Evolutionary conservation across 2,329 filamentous ascomycete species (phyloP).

Genomic region (Neopestalotiopsis clavispora): DNA sequence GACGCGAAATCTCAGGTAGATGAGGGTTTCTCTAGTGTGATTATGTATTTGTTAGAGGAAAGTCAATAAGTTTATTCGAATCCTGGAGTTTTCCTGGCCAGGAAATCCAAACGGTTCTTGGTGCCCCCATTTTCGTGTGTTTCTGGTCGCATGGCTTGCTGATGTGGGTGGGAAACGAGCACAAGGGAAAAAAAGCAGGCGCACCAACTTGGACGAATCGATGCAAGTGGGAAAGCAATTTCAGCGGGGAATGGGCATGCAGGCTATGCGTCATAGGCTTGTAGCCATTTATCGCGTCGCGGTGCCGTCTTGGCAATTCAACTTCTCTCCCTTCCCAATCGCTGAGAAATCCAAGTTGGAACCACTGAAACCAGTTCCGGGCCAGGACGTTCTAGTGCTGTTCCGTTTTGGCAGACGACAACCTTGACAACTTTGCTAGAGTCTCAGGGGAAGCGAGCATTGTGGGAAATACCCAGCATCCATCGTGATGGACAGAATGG

Average conservation of each 20-base stretch:
- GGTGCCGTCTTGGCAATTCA: constrained; percentile 2
- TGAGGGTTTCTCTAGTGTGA: not conserved
- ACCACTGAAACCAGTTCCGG: not conserved
- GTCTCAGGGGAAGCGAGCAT: not conserved
- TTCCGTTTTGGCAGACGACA: not conserved
- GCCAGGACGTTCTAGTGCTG: not conserved
- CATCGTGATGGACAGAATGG: not conserved
- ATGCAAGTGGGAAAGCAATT: constrained; percentile 15
- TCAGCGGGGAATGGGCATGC: constrained; percentile 14
- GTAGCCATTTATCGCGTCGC: constrained; percentile 6
- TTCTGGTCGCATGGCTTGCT: constrained; percentile 5
- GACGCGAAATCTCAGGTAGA: not conserved
- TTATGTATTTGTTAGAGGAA: not conserved
- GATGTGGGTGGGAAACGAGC: not conserved
- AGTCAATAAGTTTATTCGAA: not conserved
- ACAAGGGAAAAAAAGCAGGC: not conserved
- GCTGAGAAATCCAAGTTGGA: not conserved
- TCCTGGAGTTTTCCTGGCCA: not conserved
- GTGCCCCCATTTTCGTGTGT: not conserved
- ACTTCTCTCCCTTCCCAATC: not conserved
- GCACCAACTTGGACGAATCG: constrained; percentile 1
- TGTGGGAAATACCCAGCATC: not conserved
- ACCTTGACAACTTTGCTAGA: not conserved
- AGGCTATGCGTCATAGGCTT: constrained; percentile 14
- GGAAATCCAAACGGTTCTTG: not conserved